Evolutionary conservation across 768 basidiomycete genomes (phyloP).

Genomic region (Podaxis sp.): DNA sequence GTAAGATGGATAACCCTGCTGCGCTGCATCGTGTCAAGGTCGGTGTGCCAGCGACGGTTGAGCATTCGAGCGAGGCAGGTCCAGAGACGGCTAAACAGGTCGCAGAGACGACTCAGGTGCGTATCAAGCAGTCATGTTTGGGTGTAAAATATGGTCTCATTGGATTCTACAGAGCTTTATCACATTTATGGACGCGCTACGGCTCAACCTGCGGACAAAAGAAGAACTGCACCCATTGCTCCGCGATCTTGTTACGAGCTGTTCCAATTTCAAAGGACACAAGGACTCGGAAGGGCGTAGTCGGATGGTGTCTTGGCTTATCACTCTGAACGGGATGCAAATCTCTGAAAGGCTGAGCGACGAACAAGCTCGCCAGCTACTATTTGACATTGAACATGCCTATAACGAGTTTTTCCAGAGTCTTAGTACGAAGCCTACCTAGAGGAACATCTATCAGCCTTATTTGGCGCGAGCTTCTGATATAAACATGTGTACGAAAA

Average conservation of each 20-base stretch:
- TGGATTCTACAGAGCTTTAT: slow-evolving; percentile 73
- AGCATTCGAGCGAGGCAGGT: slow-evolving; percentile 90
- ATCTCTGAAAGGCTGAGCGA: slow-evolving; percentile 95
- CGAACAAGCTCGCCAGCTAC: slow-evolving; percentile 88
- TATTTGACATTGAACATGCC: slow-evolving; percentile 97
- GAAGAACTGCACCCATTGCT: slow-evolving; percentile 94
- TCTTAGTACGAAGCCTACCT: slow-evolving; percentile 31
- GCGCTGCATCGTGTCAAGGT: slow-evolving; percentile 87
- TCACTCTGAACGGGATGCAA: slow-evolving; percentile 95
- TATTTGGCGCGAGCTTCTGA: background rate
- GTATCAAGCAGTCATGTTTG: slow-evolving; percentile 4
- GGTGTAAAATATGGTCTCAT: background rate
- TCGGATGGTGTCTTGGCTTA: slow-evolving; percentile 92
- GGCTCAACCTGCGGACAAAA: slow-evolving; percentile 89
- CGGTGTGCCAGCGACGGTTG: slow-evolving; percentile 87
- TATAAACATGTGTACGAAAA: background rate
- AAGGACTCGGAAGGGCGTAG: slow-evolving; percentile 97
- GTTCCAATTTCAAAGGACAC: slow-evolving; percentile 90
- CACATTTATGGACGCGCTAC: slow-evolving; percentile 97
- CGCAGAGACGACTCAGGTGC: slow-evolving; percentile 93
- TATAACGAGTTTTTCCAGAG: slow-evolving; percentile 92
- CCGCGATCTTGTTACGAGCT: slow-evolving; percentile 93
- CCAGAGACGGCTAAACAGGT: slow-evolving; percentile 96
- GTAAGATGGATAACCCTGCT: slow-evolving; percentile 53
- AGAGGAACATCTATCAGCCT: background rate